These are phyloP conservation scores for Kodamaea neixiangensis DNA, from an alignment of 805 yeast genomes.

Conservation along the genomic window DNA sequence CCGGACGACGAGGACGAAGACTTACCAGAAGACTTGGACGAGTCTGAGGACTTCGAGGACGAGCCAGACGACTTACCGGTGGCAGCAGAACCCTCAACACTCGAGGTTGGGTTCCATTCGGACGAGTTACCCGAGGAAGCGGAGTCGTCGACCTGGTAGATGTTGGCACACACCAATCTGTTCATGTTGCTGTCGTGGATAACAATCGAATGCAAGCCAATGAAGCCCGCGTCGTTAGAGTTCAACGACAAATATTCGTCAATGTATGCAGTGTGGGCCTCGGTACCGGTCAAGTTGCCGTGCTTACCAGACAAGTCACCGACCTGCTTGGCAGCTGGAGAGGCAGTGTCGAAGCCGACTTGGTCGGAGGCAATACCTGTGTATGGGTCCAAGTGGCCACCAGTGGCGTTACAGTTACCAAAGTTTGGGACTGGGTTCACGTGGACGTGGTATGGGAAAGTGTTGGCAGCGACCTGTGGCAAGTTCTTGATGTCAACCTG, in stretches of 20 bases:
- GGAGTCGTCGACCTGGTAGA: slow-evolving; percentile 18
- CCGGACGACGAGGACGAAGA: slow-evolving; percentile 8
- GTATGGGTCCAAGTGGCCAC: slow-evolving; percentile 40
- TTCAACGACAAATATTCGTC: slow-evolving; percentile 28
- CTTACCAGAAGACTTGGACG: slow-evolving; percentile 9
- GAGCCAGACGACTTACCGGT: slow-evolving; percentile 5
- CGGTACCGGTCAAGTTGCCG: slow-evolving; percentile 34
- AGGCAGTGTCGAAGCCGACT: slow-evolving; percentile 9
- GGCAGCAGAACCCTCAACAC: slow-evolving; percentile 7
- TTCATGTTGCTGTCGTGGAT: slow-evolving; percentile 34
- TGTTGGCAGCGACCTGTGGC: slow-evolving; percentile 30
- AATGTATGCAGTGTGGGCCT: slow-evolving; percentile 22
- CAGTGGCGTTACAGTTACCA: slow-evolving; percentile 36
- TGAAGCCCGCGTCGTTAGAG: slow-evolving; percentile 19
- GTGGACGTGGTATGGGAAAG: slow-evolving; percentile 44
- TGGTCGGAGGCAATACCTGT: slow-evolving; percentile 30
- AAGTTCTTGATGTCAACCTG: slow-evolving; percentile 33
- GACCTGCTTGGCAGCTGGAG: slow-evolving; percentile 25
- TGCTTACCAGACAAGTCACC: slow-evolving; percentile 45
- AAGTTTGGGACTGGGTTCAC: slow-evolving; percentile 36
- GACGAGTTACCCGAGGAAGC: slow-evolving; percentile 8
- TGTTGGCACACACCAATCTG: slow-evolving; percentile 43
- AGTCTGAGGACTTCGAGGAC: slow-evolving; percentile 7
- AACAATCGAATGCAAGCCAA: slow-evolving; percentile 38
- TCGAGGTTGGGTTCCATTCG: slow-evolving; percentile 8